Percentiles rank a stretch among this genome's conserved stretches.
phyloP scores from a whole-genome alignment of 495 filamentous ascomycete genomes.

The Darksidea phi region DNA sequence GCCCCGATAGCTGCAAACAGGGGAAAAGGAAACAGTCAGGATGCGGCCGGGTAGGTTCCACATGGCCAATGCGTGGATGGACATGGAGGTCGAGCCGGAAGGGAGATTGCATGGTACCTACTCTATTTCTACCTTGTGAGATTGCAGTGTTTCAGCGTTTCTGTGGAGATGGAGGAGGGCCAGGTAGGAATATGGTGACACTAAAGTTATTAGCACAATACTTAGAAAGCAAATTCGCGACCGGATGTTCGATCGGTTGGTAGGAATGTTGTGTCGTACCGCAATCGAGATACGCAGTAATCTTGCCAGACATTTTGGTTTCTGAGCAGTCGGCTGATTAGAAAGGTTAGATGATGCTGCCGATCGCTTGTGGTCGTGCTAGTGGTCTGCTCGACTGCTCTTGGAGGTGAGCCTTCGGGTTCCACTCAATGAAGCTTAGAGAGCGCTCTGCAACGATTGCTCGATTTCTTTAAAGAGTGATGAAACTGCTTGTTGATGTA shows the following conservation, averaged over 20 bases:
- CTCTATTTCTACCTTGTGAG: conserved; percentile 63
- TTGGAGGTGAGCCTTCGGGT: neutral
- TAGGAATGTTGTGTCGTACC: conserved; percentile 42
- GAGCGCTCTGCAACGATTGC: too few species aligned
- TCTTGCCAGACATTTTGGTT: conserved; percentile 54
- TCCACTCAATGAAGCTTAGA: neutral
- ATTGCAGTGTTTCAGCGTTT: conserved; percentile 53
- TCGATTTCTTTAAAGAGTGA: neutral
- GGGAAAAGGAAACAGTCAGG: neutral
- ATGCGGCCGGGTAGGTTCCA: conserved; percentile 3
- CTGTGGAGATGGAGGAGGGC: conserved; percentile 58
- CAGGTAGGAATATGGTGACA: conserved; percentile 69
- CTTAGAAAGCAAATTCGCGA: too few species aligned
- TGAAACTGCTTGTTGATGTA: too few species aligned
- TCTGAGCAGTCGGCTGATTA: neutral
- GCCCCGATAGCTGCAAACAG: neutral
- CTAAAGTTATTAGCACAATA: conserved; percentile 40
- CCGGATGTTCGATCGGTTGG: too few species aligned
- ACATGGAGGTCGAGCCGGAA: neutral
- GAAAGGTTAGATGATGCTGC: neutral
- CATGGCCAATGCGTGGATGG: neutral
- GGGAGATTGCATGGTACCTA: conserved; percentile 35
- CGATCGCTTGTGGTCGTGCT: neutral
- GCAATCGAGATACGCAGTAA: conserved; percentile 62
- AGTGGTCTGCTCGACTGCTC: neutral